Conservation (phyloP, 352 stramenopile genomes). For the Phytophthora cajani region DNA sequence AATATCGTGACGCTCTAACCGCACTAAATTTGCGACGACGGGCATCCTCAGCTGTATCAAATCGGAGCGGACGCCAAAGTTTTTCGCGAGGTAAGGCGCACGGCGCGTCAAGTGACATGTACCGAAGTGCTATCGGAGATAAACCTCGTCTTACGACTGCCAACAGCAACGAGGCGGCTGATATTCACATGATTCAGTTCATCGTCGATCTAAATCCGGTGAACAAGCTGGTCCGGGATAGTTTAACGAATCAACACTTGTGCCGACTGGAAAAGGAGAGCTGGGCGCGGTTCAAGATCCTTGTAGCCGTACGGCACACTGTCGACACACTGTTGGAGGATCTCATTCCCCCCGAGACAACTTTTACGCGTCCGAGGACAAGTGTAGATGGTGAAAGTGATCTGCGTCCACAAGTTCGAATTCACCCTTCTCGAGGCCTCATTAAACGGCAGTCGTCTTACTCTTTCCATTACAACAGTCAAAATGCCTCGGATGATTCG, state of each 20-base stretch:
- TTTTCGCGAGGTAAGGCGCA: constrained; percentile 19
- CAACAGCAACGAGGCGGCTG: constrained; percentile 1
- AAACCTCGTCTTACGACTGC: neutral
- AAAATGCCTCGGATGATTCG: neutral
- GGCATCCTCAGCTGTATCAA: constrained; percentile 16
- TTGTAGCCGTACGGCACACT: constrained; percentile 43
- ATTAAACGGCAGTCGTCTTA: constrained; percentile 8
- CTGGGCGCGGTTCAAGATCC: constrained; percentile 57
- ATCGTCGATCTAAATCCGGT: constrained; percentile 67
- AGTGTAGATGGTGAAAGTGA: neutral
- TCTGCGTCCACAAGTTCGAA: constrained; percentile 12
- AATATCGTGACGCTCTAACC: constrained; percentile 33
- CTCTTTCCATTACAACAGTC: constrained; percentile 7
- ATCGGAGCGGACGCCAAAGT: constrained; percentile 18
- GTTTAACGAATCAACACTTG: constrained; percentile 42
- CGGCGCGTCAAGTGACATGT: constrained; percentile 5
- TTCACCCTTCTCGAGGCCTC: constrained; percentile 13
- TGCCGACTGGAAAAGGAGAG: constrained; percentile 54
- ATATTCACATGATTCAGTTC: constrained; percentile 48
- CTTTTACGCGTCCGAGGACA: constrained; percentile 2
- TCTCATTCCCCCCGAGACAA: constrained; percentile 32
- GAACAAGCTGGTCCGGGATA: constrained; percentile 55
- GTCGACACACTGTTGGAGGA: constrained; percentile 46
- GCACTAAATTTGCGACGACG: constrained; percentile 9
- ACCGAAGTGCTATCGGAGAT: constrained; percentile 10